Base-by-base conservation (phyloP, 2,329 filamentous ascomycete species). In the Talaromyces islandicus region DNA sequence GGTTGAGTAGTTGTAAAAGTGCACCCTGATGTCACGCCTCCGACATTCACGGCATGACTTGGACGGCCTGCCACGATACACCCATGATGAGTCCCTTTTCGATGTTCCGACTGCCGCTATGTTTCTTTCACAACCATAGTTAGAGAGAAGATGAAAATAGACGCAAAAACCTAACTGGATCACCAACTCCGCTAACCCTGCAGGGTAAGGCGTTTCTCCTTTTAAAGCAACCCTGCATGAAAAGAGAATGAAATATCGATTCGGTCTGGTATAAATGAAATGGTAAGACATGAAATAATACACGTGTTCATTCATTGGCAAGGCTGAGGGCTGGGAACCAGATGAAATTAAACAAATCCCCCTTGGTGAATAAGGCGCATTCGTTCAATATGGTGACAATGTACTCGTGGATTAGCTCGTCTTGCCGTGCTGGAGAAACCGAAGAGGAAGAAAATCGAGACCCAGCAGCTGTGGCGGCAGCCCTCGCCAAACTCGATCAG, bases 41-140 rank as follows among this genome's bases (percentile, higher is more conserved):
- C 58, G 53, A 51, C 58, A 59, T 35, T 59, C 32, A 10, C 58
- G 58, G 43, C 58, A 59, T n/a, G 52, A 59, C 38, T 59, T 56
- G 11, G 53, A 59, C 10, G 58, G 58, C 53, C 48, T 59, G 14
- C 58, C 58, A 25, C 58, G 58, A 24, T 59, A 59, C 17, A 59
- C 58, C 58, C 58, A 59, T 59, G 7, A 1, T 56, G 43, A 29
- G 24, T 9, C 4, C 10, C n/a, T 4, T 25, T 27, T 12, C 6
- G n/a, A 25, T 32, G 29, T 12, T 27, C 12, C 29, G 1, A n/a
- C 2, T n/a, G 12, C 5, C 17, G 35, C 17, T 14, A 17, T 4
- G 14, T 17, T n/a, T 38, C 14, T 9, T n/a, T n/a, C 17, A 6
- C n/a, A 7, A 38, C 1, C n/a, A n/a, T 35, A 35, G 2, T 35